Evolutionary conservation across 805 yeast species (phyloP).

Genomic region (Kurtzmaniella cleridarum): DNA sequence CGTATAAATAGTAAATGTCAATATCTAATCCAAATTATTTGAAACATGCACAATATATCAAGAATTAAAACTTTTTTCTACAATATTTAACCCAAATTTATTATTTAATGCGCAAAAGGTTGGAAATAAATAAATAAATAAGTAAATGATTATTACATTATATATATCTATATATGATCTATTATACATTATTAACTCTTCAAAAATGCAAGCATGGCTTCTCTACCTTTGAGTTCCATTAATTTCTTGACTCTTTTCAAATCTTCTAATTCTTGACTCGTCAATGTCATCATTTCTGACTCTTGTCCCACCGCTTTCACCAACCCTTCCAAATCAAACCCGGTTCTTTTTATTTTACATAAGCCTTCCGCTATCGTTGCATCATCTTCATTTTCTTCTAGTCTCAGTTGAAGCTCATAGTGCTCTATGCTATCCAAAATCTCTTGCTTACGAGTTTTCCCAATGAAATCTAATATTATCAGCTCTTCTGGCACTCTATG

Average conservation of each 20-base stretch:
- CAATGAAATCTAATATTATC: constrained; percentile 63
- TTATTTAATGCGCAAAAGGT: constrained; percentile 3
- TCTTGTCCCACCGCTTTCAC: constrained; percentile 34
- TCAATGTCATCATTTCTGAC: constrained; percentile 2
- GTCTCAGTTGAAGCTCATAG: constrained; percentile 18
- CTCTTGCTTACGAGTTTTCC: constrained; percentile 33
- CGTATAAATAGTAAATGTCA: too few relatives aligned
- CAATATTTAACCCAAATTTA: neutral
- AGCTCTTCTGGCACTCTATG: constrained; percentile 66
- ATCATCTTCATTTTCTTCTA: constrained; percentile 14
- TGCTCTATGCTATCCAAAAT: constrained; percentile 16
- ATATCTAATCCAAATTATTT: too few relatives aligned
- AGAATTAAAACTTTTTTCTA: neutral
- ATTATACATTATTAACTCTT: constrained; percentile 12
- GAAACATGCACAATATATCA: too few relatives aligned
- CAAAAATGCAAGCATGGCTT: constrained; percentile 56
- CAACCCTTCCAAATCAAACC: constrained; percentile 44
- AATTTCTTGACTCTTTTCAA: constrained; percentile 53
- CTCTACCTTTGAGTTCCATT: constrained; percentile 66
- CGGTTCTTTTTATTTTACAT: constrained; percentile 23
- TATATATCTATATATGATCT: too few relatives aligned
- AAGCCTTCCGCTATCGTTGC: constrained; percentile 20
- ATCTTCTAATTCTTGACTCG: constrained; percentile 43
- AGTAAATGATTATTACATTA: too few relatives aligned
- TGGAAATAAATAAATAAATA: too few relatives aligned